phyloP scores from a whole-genome alignment of 2,329 filamentous ascomycete genomes.

The Fusarium sulawesiense region DNA sequence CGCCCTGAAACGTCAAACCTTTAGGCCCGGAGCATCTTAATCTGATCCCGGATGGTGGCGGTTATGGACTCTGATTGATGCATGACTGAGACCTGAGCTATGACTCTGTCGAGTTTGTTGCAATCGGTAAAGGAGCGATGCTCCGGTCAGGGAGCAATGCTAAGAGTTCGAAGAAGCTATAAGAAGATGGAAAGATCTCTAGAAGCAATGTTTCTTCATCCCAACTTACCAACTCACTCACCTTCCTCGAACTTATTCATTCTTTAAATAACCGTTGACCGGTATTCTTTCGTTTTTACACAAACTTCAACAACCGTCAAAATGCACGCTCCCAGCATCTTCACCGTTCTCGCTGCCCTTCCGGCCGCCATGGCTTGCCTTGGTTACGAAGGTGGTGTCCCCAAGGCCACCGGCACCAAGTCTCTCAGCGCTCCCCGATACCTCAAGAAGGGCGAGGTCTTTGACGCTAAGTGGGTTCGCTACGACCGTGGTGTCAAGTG shows the following conservation, averaged over 20 bases:
- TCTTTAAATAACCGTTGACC: not conserved
- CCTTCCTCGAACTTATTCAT: not conserved
- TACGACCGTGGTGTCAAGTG: constrained; percentile 57
- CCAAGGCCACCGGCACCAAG: constrained; percentile 45
- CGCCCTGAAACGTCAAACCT: constrained; percentile 1
- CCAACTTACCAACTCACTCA: not conserved
- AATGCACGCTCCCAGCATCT: constrained; percentile 20
- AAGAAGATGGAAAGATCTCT: not conserved
- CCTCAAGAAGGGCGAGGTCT: constrained; percentile 44
- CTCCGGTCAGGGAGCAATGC: not conserved
- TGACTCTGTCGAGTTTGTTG: not conserved
- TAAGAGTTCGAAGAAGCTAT: not conserved
- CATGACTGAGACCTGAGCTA: too few species aligned
- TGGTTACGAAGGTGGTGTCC: constrained; percentile 47
- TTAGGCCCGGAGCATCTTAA: not conserved
- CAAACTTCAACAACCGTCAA: not conserved
- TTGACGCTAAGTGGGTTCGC: constrained; percentile 49
- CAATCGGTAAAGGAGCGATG: not conserved
- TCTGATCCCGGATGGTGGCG: not conserved
- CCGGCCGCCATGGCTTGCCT: constrained; percentile 49
- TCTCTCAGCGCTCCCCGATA: constrained; percentile 47
- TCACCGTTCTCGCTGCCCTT: constrained; percentile 33
- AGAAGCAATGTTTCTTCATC: not conserved
- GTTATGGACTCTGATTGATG: not conserved
- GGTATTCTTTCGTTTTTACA: not conserved